These are phyloP conservation scores for Shiraia sp. DNA, from an alignment of 2,329 filamentous ascomycete genomes.

Conservation along the genomic window DNA sequence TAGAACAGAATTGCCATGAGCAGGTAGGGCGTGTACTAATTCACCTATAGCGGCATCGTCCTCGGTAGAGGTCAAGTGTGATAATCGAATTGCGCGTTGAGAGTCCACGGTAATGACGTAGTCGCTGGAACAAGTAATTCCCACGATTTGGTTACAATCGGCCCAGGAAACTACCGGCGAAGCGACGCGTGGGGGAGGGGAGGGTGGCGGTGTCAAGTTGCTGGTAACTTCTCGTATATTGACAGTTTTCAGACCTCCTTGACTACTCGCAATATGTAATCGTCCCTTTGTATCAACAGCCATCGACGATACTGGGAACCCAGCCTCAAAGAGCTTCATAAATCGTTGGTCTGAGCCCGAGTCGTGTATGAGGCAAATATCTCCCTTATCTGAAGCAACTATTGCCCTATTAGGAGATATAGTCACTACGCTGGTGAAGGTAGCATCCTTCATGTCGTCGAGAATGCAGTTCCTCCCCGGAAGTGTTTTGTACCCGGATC, in stretches of 20 bases:
- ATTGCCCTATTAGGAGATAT: constrained; percentile 76
- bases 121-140: constrained; percentile 43
- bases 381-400: constrained; percentile 83
- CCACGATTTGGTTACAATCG: constrained; percentile 39
- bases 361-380: constrained; percentile 87
- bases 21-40: constrained; percentile 52
- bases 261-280: constrained; percentile 71
- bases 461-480: constrained; percentile 86
- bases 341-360: constrained; percentile 72
- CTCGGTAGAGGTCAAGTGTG: constrained; percentile 52
- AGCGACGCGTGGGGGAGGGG: constrained; percentile 38
- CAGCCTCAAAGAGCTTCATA: constrained; percentile 65
- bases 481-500: constrained; percentile 63
- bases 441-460: constrained; percentile 78
- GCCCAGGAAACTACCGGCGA: constrained; percentile 36
- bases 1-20: constrained; percentile 63
- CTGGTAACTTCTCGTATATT: constrained; percentile 41
- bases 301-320: constrained; percentile 70
- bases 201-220: constrained; percentile 37
- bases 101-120: constrained; percentile 66
- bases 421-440: constrained; percentile 76
- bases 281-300: constrained; percentile 60
- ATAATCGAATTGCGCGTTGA: constrained; percentile 70
- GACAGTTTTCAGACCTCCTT: constrained; percentile 59
- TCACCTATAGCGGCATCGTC: constrained; percentile 36